Evolutionary conservation across 208 protist genomes (phyloP), one percentile per base, ranked within the genome.

Genomic region (Naegleria fowleri): DNA sequence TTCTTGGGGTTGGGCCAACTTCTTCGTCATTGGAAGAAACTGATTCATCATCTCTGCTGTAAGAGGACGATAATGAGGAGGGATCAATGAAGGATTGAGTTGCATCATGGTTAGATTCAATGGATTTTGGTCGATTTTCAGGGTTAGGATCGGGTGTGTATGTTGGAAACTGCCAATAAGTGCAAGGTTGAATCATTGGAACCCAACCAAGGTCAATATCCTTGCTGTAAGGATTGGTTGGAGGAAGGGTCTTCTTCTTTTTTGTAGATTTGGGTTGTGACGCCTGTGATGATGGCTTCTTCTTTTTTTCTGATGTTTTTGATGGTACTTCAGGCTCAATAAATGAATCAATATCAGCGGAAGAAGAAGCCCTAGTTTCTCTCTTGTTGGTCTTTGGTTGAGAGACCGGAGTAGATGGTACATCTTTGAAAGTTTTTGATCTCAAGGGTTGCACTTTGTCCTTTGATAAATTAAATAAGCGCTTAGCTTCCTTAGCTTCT

Each of bases 31-130:
- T 13, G 19, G 67, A 79, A 33, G 19, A 36, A 36, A n/a, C 19
- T 79, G 19, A 19, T 9, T 79, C 67, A 79, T 79, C 67, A 7
- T n/a, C 29, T 36, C 29, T 36, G 36, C 16, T 36, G 16, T 29
- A 36, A 0, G 67, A 79, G 9, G 25, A 36, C 6, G 67, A 79
- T 36, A 79, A 33, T 11, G 29, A 29, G 13, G 29, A 11, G 19
- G 67, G 67, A 36, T 79, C 67, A 79, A 79, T 79, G 9, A 79
- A 79, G 19, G 67, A 79, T 36, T 79, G 67, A 67, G 55, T 67
- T 36, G 67, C 67, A 29, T 79, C 67, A 79, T 79, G 67, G n/a
- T 79, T 79, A 13, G 67, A 79, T 79, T 79, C 67, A 79, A 79
- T 79, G 5, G 67, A 36, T 79, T 79, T 79, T 36, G 67, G 67